phyloP scores from a whole-genome alignment of 441 rosid genomes.

The Syzygium malaccense region DNA sequence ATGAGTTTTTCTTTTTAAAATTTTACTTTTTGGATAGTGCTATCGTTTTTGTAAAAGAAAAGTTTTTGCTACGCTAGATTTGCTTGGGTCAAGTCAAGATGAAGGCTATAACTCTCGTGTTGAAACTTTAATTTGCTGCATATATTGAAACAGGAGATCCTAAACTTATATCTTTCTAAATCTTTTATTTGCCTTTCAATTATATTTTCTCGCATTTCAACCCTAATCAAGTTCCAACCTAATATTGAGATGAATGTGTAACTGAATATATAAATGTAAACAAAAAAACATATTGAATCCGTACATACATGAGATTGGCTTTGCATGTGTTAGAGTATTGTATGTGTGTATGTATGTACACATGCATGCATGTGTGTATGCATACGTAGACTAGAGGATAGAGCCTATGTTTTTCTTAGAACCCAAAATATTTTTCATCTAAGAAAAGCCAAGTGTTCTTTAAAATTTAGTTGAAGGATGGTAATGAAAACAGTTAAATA shows the following conservation, averaged over 20 bases:
- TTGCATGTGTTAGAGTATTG: not conserved
- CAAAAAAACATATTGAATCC: not conserved
- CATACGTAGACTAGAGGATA: not conserved
- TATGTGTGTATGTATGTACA: too few species aligned
- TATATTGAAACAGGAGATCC: not conserved
- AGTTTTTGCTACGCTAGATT: not conserved
- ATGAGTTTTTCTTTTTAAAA: not conserved
- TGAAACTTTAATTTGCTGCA: not conserved
- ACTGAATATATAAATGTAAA: not conserved
- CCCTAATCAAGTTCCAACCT: fast-evolving
- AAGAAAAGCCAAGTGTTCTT: not conserved
- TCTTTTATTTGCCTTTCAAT: not conserved
- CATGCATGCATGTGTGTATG: not conserved
- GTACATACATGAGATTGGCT: not conserved
- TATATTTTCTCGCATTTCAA: too few species aligned
- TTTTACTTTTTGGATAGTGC: not conserved
- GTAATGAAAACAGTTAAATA: not conserved
- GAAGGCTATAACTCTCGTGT: not conserved
- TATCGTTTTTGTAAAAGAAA: not conserved
- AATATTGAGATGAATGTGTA: not conserved
- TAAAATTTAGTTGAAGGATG: not conserved
- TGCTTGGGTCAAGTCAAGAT: not conserved
- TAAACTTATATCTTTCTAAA: not conserved
- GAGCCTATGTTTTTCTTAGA: too few species aligned
- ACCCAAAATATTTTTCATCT: not conserved